Conservation (phyloP, 495 filamentous ascomycete genomes). For the Aspergillus hancockii region DNA sequence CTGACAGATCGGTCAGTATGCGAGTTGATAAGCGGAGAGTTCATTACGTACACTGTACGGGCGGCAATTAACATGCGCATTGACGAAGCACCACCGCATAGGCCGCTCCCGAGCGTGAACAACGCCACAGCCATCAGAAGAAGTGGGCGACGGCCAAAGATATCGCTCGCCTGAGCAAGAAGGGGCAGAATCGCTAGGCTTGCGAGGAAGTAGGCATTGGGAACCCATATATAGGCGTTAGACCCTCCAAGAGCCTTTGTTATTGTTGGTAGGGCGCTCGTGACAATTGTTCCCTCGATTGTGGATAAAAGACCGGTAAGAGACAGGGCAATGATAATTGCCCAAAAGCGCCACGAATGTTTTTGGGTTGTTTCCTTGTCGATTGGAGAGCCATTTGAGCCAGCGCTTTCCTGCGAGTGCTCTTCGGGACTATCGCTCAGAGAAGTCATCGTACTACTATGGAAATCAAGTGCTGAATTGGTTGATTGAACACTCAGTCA, state of each 20-base stretch:
- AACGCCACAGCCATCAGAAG: slow-evolving; percentile 37
- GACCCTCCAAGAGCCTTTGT: slow-evolving; percentile 30
- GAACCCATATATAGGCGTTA: slow-evolving; percentile 44
- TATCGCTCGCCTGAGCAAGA: slow-evolving; percentile 43
- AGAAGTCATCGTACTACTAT: too few relatives aligned
- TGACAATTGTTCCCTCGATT: slow-evolving; percentile 42
- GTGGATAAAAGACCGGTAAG: slow-evolving; percentile 19
- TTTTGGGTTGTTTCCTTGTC: too few relatives aligned
- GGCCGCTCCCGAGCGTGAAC: slow-evolving; percentile 45
- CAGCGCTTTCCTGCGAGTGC: too few relatives aligned
- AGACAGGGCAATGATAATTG: slow-evolving; percentile 33
- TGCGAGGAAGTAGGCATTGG: slow-evolving; percentile 41
- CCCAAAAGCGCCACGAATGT: slow-evolving; percentile 22
- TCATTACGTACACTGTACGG: slow-evolving; percentile 21
- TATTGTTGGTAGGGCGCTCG: slow-evolving; percentile 45
- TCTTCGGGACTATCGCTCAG: too few relatives aligned
- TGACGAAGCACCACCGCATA: slow-evolving; percentile 29
- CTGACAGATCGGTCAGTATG: neutral
- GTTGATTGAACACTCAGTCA: too few relatives aligned
- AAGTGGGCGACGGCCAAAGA: slow-evolving; percentile 53
- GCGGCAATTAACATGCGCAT: slow-evolving; percentile 27
- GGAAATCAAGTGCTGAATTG: too few relatives aligned
- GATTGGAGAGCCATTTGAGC: too few relatives aligned
- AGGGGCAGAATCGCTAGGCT: slow-evolving; percentile 28
- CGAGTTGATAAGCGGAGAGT: neutral